Conservation (phyloP, 2,329 filamentous ascomycete species). For the Fusarium odoratissimum region DNA sequence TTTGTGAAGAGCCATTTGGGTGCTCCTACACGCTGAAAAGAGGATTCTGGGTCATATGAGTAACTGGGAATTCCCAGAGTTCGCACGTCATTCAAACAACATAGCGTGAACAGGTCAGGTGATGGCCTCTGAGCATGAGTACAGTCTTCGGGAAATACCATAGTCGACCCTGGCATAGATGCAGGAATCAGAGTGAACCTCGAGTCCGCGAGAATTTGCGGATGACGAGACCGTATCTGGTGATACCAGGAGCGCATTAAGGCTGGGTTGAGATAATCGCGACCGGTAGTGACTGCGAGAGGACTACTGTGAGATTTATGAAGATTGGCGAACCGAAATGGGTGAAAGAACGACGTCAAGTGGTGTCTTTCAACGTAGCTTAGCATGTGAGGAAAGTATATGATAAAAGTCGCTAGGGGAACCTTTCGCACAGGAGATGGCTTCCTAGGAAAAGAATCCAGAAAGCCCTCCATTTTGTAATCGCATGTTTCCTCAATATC, state of each 20-base stretch:
- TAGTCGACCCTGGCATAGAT: background rate
- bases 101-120: background rate
- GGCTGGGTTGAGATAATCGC: background rate
- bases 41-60: accelerated
- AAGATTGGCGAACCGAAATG: background rate
- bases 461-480: background rate
- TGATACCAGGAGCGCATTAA: background rate
- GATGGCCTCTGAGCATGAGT: background rate
- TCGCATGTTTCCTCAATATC: background rate
- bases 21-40: background rate
- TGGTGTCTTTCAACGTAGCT: background rate
- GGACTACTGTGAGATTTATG: too few species aligned
- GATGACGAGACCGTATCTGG: background rate
- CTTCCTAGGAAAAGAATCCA: background rate
- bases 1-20: background rate
- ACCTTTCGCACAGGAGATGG: accelerated
- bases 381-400: conserved; percentile 9
- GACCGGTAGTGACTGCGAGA: accelerated
- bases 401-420: background rate
- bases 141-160: background rate
- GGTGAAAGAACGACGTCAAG: background rate
- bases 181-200: background rate
- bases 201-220: accelerated
- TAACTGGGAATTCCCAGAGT: background rate
- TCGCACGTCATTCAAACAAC: background rate